phyloP scores from a whole-genome alignment of 208 protist genomes.

The Crithidia brevicula region DNA sequence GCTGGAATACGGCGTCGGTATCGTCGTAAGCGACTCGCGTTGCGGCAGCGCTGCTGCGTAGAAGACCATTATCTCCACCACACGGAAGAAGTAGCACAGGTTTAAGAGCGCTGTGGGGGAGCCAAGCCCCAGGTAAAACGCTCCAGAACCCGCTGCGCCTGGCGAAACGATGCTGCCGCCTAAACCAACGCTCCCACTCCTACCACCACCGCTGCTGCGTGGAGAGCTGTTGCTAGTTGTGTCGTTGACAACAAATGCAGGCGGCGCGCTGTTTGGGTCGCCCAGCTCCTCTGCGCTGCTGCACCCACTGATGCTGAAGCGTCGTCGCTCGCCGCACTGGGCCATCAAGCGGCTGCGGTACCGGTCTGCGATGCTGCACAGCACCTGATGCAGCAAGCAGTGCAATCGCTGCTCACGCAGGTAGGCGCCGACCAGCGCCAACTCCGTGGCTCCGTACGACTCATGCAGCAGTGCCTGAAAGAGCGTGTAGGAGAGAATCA shows the following conservation, averaged over 20 bases:
- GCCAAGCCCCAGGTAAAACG: conserved; percentile 41
- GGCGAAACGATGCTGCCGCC: background rate
- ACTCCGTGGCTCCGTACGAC: conserved; percentile 68
- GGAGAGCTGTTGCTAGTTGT: too few relatives aligned
- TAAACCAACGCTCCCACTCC: too few relatives aligned
- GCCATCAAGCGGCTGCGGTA: conserved; percentile 40
- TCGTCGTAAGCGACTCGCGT: background rate
- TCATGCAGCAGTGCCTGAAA: conserved; percentile 69
- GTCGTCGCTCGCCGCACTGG: background rate
- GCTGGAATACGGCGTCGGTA: background rate
- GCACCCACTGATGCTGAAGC: background rate
- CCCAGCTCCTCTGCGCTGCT: background rate
- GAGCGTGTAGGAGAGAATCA: conserved; percentile 61
- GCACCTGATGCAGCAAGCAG: conserved; percentile 51
- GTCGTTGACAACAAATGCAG: background rate
- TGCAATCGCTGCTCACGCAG: conserved; percentile 44
- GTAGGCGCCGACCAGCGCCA: conserved; percentile 64
- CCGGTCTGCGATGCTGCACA: conserved; percentile 63
- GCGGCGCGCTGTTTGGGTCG: background rate
- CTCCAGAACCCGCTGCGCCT: background rate
- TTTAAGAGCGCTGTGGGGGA: conserved; percentile 46
- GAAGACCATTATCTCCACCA: conserved; percentile 76
- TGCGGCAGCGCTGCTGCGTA: conserved; percentile 38
- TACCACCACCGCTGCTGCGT: too few relatives aligned
- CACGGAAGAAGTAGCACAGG: conserved; percentile 58